These are phyloP conservation scores for Oryza officinalis DNA, from an alignment of 176 grass and related monocot species.

Conservation along the genomic window DNA sequence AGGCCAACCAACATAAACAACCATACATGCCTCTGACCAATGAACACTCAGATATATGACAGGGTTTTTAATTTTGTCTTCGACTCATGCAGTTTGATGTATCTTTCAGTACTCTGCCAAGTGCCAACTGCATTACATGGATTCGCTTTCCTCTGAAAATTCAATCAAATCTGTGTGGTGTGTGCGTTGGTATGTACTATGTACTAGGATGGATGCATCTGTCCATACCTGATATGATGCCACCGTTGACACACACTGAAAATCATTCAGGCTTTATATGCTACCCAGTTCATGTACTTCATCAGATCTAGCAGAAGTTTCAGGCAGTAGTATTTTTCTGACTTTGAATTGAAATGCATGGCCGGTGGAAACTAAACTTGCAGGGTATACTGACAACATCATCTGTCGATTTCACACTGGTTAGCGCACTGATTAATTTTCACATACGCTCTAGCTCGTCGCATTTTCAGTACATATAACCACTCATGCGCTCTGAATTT, in stretches of 20 bases:
- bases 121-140: not conserved
- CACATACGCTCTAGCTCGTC: not conserved
- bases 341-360: not conserved
- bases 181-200: not conserved
- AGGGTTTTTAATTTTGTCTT: not conserved
- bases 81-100: not conserved
- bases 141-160: not conserved
- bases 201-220: not conserved
- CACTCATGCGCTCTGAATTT: not conserved
- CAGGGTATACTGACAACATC: not conserved
- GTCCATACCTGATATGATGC: not conserved
- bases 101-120: not conserved
- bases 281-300: not conserved
- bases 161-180: not conserved
- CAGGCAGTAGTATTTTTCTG: not conserved
- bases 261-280: not conserved
- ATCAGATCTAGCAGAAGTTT: not conserved
- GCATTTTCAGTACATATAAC: not conserved
- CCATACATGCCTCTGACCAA: not conserved
- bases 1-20: not conserved
- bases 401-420: not conserved
- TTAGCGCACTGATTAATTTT: no score
- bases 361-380: not conserved
- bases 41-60: not conserved
- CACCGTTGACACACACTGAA: not conserved